Conservation (phyloP, 306 rosid species). For the Quercus dentata region DNA sequence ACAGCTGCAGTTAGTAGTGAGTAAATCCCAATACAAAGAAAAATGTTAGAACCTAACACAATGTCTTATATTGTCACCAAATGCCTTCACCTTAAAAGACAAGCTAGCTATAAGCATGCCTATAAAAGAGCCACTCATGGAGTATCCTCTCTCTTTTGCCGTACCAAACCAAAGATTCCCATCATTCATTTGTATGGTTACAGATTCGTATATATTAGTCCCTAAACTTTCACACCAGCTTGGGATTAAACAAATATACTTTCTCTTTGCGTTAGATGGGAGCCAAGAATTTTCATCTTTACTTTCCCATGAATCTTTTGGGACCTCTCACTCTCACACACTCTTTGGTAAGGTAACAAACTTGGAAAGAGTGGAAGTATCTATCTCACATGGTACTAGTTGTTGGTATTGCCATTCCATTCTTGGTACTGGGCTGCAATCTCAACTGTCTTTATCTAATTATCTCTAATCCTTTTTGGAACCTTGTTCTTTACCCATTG, state of each 20-base stretch:
- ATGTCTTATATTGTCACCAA: neutral
- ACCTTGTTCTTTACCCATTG: constrained; percentile 40
- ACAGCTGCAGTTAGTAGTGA: too few species aligned
- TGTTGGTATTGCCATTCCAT: constrained; percentile 57
- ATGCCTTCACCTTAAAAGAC: neutral
- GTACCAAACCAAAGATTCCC: constrained; percentile 11
- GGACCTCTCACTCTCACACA: constrained; percentile 9
- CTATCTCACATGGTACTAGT: constrained; percentile 19
- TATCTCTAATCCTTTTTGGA: constrained; percentile 5
- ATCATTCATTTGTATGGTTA: too few species aligned
- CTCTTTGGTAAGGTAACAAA: constrained; percentile 13
- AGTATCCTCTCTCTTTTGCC: neutral
- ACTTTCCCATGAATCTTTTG: constrained; percentile 8
- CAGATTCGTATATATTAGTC: too few species aligned
- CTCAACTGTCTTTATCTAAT: constrained; percentile 23
- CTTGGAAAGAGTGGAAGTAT: constrained; percentile 24
- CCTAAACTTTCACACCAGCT: constrained; percentile 20
- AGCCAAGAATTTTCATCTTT: constrained; percentile 62
- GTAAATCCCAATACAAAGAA: too few species aligned
- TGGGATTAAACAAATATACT: constrained; percentile 14
- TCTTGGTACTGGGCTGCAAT: constrained; percentile 50
- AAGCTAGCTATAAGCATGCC: too few species aligned
- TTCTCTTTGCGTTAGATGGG: constrained; percentile 57
- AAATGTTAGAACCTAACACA: neutral
- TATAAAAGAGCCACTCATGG: too few species aligned